Percentiles rank a stretch among this genome's conserved stretches.
These are phyloP conservation scores for Wickerhamomyces rabaulensis DNA, from an alignment of 805 yeast genomes.

Conservation along the genomic window DNA sequence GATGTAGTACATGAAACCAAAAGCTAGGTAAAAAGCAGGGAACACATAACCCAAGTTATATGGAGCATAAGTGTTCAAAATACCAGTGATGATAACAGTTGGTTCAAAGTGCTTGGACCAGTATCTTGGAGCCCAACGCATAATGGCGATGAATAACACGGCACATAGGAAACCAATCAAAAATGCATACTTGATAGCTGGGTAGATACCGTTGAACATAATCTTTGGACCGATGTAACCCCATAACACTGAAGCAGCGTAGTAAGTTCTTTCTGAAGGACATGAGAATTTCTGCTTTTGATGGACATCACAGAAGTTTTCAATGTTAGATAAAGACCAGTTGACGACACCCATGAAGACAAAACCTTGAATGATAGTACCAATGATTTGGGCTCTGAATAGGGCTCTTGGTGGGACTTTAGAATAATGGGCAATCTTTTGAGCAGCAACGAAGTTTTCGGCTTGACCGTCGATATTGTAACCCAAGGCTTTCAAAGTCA, in stretches of 20 bases:
- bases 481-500: constrained; percentile 47
- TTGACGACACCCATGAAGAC: constrained; percentile 29
- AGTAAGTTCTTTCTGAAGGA: constrained; percentile 37
- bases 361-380: constrained; percentile 26
- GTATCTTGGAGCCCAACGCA: constrained; percentile 25
- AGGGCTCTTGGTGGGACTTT: constrained; percentile 56
- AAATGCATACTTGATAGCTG: constrained; percentile 59
- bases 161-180: constrained; percentile 43
- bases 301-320: constrained; percentile 29
- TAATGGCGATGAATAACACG: constrained; percentile 26
- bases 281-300: constrained; percentile 37
- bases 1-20: constrained; percentile 41
- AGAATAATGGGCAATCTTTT: constrained; percentile 40
- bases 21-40: constrained; percentile 26
- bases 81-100: constrained; percentile 46
- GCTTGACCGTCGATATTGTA: constrained; percentile 63
- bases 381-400: constrained; percentile 41
- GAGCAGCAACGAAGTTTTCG: constrained; percentile 49
- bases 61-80: constrained; percentile 42
- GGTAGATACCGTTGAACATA: constrained; percentile 54
- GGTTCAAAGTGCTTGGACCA: constrained; percentile 36
- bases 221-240: constrained; percentile 54
- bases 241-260: constrained; percentile 37
- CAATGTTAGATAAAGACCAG: constrained; percentile 30
- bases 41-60: constrained; percentile 38